Base-by-base conservation (phyloP, 2,329 filamentous ascomycete genomes). In the Magnaporthiopsis rhizophila region DNA sequence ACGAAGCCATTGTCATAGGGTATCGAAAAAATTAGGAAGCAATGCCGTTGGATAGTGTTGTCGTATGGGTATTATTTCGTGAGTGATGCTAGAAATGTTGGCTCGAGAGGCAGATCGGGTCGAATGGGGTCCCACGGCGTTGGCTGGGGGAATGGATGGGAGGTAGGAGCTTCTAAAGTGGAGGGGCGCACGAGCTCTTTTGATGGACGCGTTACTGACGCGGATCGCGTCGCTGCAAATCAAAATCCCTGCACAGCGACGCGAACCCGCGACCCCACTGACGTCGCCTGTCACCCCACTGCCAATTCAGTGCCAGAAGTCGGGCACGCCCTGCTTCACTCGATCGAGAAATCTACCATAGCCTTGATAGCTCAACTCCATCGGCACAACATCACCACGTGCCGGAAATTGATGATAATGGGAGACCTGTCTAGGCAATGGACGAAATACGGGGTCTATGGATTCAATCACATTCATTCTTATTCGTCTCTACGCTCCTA, bases 1-100 rank as follows among this genome's bases (percentile, higher is more conserved):
- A 69, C 1, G 58, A 34, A 61, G 59, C 63, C 34, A 64, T 45
- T 57, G 57, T n/a, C 3, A 9, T 9, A 21, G 2, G 13, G 45
- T 21, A 53, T 53, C n/a, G n/a, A 18, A 36, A 8, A 59, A 64
- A 65, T 21, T 34, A 18, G 58, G 4, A 13, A 53, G 18, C 9
- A 24, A 53, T 21, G n/a, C n/a, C 18, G 8, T 8, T n/a, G 21
- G 1, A 21, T 13, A 24, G 21, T 53, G 45, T 53, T 53, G 7
- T n/a, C 8, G 0, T 21, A 53, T 24, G 45, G 3, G n/a, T 53
- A 24, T 53, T 21, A 53, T 53, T 53, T 53, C 45, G n/a, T 53
- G 45, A 53, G n/a, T n/a, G 45, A 24, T 53, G n/a, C n/a, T 53
- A 7, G 7, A 53, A 53, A 24, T n/a, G 45, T 21, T 53, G 45